Percentiles rank a stretch among this genome's conserved stretches.
These are phyloP conservation scores for Atalantia buxifolia DNA, from an alignment of 345 rosid genomes.

Conservation along the genomic window DNA sequence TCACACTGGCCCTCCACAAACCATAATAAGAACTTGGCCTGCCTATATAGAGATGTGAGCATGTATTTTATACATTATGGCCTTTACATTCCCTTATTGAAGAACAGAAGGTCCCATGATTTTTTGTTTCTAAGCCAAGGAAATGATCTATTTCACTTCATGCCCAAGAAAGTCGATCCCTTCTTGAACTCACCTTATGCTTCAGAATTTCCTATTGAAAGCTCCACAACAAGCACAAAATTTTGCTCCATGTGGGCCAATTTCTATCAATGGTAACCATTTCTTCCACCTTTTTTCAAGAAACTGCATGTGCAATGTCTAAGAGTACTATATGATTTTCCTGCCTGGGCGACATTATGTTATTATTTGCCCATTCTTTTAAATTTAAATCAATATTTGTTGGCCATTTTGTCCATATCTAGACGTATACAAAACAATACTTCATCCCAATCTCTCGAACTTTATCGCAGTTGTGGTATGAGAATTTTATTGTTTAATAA, in stretches of 20 bases:
- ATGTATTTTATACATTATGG: slow-evolving; percentile 6
- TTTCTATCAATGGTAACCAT: background rate
- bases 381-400: background rate
- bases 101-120: slow-evolving; percentile 22
- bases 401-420: background rate
- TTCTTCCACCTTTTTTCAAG: background rate
- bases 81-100: slow-evolving; percentile 12
- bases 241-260: background rate
- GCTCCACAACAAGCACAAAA: background rate
- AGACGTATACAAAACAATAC: background rate
- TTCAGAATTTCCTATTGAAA: background rate
- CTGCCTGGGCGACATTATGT: background rate
- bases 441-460: background rate
- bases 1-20: background rate
- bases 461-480: background rate
- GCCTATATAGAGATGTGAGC: background rate
- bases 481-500: too few species aligned
- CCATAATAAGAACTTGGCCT: background rate
- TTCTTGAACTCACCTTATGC: background rate
- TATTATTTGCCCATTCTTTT: background rate
- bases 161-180: background rate
- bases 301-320: slow-evolving; percentile 5
- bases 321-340: background rate
- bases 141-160: background rate
- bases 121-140: slow-evolving; percentile 10